phyloP scores from a whole-genome alignment of 1,139 yeast genomes.

The Taphrina wiesneri region DNA sequence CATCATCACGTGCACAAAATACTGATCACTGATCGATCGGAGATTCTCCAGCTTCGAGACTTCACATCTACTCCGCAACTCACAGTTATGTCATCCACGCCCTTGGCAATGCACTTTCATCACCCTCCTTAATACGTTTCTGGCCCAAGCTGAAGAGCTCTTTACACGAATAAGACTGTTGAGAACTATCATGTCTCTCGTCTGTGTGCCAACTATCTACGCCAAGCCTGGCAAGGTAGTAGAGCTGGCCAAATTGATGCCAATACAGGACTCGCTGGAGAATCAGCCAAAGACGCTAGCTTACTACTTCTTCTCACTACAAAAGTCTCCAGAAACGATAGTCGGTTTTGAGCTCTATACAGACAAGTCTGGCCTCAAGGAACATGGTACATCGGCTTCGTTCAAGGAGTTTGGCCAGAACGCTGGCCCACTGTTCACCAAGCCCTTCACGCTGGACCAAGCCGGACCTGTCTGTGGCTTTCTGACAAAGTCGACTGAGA shows the following conservation, averaged over 20 bases:
- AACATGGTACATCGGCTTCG: conserved; percentile 11
- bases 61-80: too few species aligned
- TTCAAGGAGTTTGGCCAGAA: conserved; percentile 20
- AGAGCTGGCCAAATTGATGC: neutral
- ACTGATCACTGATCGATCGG: too few species aligned
- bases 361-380: conserved; percentile 21
- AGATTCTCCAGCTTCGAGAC: too few species aligned
- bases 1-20: neutral
- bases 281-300: conserved; percentile 29
- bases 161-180: neutral
- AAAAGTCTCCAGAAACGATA: conserved; percentile 16
- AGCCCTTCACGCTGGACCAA: conserved; percentile 8
- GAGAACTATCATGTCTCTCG: conserved; percentile 3
- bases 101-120: too few species aligned
- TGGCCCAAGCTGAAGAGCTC: too few species aligned
- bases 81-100: too few species aligned
- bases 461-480: conserved; percentile 27
- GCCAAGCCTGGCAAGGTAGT: conserved; percentile 10
- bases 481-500: conserved; percentile 15
- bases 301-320: conserved; percentile 19
- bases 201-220: conserved; percentile 11
- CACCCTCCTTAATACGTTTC: too few species aligned
- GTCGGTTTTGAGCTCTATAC: conserved; percentile 23
- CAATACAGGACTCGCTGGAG: conserved; percentile 3
- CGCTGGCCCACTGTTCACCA: conserved; percentile 17